A percentile compares a stretch with the other conserved stretches of the same genome.
phyloP scores from a whole-genome alignment of 306 rosid species.

The Glycine latifolia region DNA sequence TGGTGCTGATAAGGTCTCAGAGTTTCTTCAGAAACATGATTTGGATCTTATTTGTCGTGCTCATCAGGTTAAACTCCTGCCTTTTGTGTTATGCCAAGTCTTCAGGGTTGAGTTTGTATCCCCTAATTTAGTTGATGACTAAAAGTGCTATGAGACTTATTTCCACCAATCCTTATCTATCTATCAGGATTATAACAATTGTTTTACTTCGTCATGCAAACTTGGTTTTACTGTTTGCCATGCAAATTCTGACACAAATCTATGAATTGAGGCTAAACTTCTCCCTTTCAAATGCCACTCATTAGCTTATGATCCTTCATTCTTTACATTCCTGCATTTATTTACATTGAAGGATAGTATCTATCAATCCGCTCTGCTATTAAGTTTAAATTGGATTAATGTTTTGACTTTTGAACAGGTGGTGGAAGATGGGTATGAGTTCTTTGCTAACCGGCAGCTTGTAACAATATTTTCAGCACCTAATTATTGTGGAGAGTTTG shows the following conservation, averaged over 20 bases:
- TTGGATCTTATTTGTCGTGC: conserved; percentile 93
- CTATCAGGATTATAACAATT: no score
- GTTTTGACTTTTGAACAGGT: conserved; percentile 60
- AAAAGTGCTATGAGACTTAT: not conserved
- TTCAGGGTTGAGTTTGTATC: conserved; percentile 43
- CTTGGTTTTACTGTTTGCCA: conserved; percentile 14
- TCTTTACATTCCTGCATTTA: conserved; percentile 20
- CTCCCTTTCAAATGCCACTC: conserved; percentile 28
- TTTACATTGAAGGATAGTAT: conserved; percentile 31
- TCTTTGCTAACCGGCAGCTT: conserved; percentile 88
- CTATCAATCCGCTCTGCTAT: conserved; percentile 19
- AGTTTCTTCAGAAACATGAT: conserved; percentile 86
- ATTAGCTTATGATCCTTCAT: conserved; percentile 24
- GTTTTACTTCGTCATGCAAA: conserved; percentile 5
- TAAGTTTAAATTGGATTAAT: conserved; percentile 33
- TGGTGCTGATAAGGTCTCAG: conserved; percentile 81
- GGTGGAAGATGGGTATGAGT: conserved; percentile 96
- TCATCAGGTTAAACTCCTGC: conserved; percentile 74
- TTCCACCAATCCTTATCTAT: no score
- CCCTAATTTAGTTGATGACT: conserved; percentile 26
- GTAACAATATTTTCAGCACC: conserved; percentile 98
- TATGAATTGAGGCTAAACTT: not conserved
- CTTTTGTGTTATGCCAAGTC: conserved; percentile 37
- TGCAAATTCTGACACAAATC: conserved; percentile 1
- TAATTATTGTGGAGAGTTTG: conserved; percentile 94